These are phyloP conservation scores for Colletotrichum lindemuthianum DNA, from an alignment of 2,329 filamentous ascomycete genomes.

Conservation along the genomic window DNA sequence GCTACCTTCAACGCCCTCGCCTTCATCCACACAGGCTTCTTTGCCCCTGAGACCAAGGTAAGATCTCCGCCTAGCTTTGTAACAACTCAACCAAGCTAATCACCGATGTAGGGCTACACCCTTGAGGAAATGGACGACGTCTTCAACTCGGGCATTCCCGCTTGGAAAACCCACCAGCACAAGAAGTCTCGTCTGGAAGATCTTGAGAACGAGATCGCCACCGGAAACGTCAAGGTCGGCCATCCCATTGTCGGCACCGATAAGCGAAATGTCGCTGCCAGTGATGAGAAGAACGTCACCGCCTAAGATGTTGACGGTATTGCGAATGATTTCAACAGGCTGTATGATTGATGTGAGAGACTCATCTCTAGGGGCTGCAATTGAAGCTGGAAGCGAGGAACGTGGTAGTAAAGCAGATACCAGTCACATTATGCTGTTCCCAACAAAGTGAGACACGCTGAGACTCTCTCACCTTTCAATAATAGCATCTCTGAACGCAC, in stretches of 20 bases:
- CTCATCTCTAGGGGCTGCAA: too few relatives aligned
- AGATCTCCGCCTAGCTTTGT: background rate
- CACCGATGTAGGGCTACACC: slow-evolving; percentile 63
- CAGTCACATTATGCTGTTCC: too few relatives aligned
- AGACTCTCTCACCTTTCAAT: too few relatives aligned
- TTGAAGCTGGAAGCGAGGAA: too few relatives aligned
- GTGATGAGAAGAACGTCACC: slow-evolving; percentile 35
- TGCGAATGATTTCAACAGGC: background rate
- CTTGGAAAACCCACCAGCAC: slow-evolving; percentile 61
- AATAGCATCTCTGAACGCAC: too few relatives aligned
- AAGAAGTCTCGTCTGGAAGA: slow-evolving; percentile 57
- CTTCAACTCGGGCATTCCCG: slow-evolving; percentile 68
- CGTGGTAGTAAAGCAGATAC: too few relatives aligned
- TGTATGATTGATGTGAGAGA: too few relatives aligned
- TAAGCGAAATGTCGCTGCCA: background rate
- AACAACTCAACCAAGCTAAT: background rate
- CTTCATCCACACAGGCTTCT: slow-evolving; percentile 74
- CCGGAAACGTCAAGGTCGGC: slow-evolving; percentile 52
- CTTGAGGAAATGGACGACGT: slow-evolving; percentile 82
- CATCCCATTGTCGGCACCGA: background rate
- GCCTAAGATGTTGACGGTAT: background rate
- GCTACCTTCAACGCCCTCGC: slow-evolving; percentile 76
- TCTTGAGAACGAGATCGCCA: slow-evolving; percentile 59
- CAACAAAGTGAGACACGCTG: too few relatives aligned
- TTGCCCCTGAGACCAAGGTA: slow-evolving; percentile 69